Evolutionary conservation across 176 grass and related monocot species (phyloP), one percentile per base, ranked within the genome.

Genomic region (Melocanna baccifera): DNA sequence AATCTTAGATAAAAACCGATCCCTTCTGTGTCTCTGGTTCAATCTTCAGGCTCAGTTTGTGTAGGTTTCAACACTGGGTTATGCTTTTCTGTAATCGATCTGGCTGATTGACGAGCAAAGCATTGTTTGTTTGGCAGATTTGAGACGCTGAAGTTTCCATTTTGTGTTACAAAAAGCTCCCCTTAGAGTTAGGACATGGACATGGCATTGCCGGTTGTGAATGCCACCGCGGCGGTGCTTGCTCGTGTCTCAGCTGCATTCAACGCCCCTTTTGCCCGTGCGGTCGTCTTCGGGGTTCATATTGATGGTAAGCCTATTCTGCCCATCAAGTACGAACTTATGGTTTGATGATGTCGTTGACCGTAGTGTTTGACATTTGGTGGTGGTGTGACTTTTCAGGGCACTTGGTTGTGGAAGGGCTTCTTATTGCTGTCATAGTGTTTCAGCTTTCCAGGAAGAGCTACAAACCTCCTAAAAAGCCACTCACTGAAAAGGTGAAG

Each of bases 361-460:
- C 29, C 22, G 82, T 51, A 50, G 37, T 75, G 52, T 74, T 67
- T 81, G 52, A 87, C 78, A 72, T 90, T 77, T 78, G 71, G 50
- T 82, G 47, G 29, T 14, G 2, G 67, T 66, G 57, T 62, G 36
- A 45, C 71, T 81, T 76, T 77, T 80, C 85, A 98, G 96, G 96
- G 16, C 96, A 98, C 52, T 85, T 95, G 79, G 96, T 95, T 64
- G 93, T 98, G 18, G 96, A 98, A 89, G 93, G 88, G 63, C 88
- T 98, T 76, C 93, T 98, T 74, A 85, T 93, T 52, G 93, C 73
- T 1, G 93, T 98, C 77, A 95, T 98, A 78, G 70, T 98, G 75
- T 95, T 95, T 81, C 93, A 95, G 86, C 96, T 98, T 63, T 90
- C 91, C 22, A 88, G 96, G 74, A 98, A 98, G 89, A 98, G 93